A percentile compares a stretch with the other conserved stretches of the same genome.
phyloP scores from a whole-genome alignment of 257 asterid species.

The Capsicum baccatum region DNA sequence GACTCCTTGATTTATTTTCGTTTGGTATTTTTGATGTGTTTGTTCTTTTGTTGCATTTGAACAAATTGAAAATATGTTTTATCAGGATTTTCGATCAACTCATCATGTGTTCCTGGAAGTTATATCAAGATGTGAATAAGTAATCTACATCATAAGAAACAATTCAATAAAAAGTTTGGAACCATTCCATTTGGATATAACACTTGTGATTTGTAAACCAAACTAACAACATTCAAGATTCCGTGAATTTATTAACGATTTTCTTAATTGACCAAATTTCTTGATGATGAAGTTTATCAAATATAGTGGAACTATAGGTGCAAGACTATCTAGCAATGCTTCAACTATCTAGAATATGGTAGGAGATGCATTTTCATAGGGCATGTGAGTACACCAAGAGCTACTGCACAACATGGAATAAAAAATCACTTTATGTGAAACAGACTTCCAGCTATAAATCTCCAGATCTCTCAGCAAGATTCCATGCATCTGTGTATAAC shows the following conservation, averaged over 20 bases:
- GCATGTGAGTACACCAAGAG: neutral
- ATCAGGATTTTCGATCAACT: slow-evolving; percentile 46
- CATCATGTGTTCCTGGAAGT: slow-evolving; percentile 53
- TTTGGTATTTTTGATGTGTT: slow-evolving; percentile 27
- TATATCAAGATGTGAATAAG: neutral
- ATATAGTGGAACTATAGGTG: no score
- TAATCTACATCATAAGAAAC: no score
- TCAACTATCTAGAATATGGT: no score
- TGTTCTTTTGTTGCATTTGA: slow-evolving; percentile 47
- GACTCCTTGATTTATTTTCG: slow-evolving; percentile 19
- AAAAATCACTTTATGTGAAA: neutral
- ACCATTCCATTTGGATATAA: no score
- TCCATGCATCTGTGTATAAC: neutral
- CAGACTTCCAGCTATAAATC: slow-evolving; percentile 19
- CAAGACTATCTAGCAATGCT: no score
- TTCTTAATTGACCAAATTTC: no score
- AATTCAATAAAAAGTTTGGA: no score
- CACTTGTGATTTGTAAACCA: neutral
- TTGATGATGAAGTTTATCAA: no score
- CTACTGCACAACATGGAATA: neutral
- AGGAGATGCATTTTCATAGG: neutral
- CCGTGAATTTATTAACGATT: no score
- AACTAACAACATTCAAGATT: neutral
- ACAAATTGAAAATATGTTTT: slow-evolving; percentile 57
- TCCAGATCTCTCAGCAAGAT: neutral